phyloP scores from a whole-genome alignment of 192 early-diverging fungal species.

The Coemansia sp. region DNA sequence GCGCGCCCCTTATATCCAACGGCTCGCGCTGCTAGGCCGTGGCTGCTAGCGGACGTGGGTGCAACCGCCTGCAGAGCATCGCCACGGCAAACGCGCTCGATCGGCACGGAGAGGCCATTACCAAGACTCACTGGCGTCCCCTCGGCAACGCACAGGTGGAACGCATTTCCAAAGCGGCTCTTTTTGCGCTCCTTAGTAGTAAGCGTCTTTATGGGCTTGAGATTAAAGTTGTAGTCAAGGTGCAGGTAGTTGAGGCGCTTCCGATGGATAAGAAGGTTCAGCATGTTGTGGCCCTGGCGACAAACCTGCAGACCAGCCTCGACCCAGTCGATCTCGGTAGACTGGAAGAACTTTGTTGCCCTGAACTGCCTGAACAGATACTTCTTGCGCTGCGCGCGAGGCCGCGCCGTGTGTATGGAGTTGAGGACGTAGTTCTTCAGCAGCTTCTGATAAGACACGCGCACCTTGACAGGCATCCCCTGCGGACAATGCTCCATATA shows the following conservation, averaged over 20 bases:
- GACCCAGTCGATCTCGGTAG: conserved; percentile 98
- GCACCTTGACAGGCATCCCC: conserved; percentile 93
- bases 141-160: conserved; percentile 72
- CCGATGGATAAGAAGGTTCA: conserved; percentile 96
- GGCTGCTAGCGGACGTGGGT: background rate
- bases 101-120: conserved; percentile 40
- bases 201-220: conserved; percentile 97
- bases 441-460: conserved; percentile 98
- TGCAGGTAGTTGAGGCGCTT: conserved; percentile 98
- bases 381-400: conserved; percentile 88
- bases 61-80: conserved; percentile 32
- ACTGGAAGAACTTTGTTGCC: conserved; percentile 98
- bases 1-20: conserved; percentile 23
- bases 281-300: conserved; percentile 99
- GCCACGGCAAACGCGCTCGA: conserved; percentile 36
- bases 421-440: conserved; percentile 96
- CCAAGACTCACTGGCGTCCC: conserved; percentile 50
- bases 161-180: conserved; percentile 97
- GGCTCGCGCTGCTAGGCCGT: background rate
- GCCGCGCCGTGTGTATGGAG: conserved; percentile 78
- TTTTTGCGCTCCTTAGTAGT: conserved; percentile 99
- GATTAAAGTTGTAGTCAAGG: conserved; percentile 98
- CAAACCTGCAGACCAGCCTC: conserved; percentile 98
- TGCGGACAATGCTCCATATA: conserved; percentile 95
- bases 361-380: conserved; percentile 93